A percentile compares a stretch with the other conserved stretches of the same genome.
Conservation (phyloP, 345 rosid species). For the Eucalyptus regnans region DNA sequence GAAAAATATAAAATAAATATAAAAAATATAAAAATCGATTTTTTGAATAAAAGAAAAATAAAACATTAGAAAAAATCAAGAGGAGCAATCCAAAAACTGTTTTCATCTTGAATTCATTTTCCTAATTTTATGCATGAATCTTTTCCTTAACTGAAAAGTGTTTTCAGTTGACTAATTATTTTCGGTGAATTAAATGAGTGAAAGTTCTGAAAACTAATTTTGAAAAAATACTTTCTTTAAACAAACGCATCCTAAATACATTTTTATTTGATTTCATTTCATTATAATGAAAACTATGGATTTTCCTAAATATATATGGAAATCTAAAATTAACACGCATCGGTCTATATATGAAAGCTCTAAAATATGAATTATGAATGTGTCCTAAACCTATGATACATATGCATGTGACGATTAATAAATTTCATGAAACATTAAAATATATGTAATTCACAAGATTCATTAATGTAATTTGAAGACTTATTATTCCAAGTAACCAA, state of each 20-base stretch:
- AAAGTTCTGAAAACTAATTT: too few relatives aligned
- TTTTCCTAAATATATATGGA: background rate
- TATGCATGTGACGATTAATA: accelerated
- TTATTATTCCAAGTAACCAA: background rate
- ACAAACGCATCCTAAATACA: background rate
- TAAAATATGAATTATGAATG: background rate
- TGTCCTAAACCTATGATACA: background rate
- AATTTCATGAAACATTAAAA: background rate
- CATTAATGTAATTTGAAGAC: background rate
- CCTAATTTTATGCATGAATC: too few relatives aligned
- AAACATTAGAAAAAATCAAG: too few relatives aligned
- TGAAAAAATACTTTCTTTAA: too few relatives aligned
- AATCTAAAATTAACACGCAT: background rate
- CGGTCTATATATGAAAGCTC: background rate
- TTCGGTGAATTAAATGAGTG: accelerated
- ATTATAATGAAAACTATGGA: background rate
- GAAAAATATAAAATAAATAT: too few relatives aligned
- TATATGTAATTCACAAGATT: background rate
- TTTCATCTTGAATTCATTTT: too few relatives aligned
- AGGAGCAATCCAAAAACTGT: too few relatives aligned
- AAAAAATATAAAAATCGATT: accelerated
- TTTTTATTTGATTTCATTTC: background rate
- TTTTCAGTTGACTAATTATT: too few relatives aligned
- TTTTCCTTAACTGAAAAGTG: too few relatives aligned
- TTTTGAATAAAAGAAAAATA: too few relatives aligned